Conservation (phyloP, 305 asterid genomes). For the Solanum aculeatissimum region DNA sequence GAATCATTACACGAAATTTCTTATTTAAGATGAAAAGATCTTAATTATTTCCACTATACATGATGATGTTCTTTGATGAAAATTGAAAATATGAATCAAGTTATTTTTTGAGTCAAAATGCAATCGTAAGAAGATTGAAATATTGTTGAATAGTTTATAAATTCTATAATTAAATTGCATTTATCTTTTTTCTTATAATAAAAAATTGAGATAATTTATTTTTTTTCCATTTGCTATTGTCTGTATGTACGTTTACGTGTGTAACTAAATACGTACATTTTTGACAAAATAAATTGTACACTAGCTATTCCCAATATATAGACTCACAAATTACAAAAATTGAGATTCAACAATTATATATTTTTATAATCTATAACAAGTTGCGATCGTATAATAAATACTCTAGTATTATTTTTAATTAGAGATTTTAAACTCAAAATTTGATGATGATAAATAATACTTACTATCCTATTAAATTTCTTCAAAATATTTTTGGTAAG, state of each 20-base stretch:
- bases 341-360: neutral
- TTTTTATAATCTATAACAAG: too few relatives aligned
- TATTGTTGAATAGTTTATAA: neutral
- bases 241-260: neutral
- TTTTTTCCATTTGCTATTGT: neutral
- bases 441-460: too few relatives aligned
- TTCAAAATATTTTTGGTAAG: neutral
- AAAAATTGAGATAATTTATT: neutral
- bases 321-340: neutral
- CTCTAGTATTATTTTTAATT: too few relatives aligned
- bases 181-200: neutral
- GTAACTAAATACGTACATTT: neutral
- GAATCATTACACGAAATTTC: too few relatives aligned
- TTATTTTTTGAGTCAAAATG: neutral
- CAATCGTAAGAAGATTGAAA: neutral
- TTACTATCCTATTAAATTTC: too few relatives aligned
- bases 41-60: neutral
- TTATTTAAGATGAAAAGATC: accelerated
- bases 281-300: neutral
- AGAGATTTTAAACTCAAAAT: too few relatives aligned
- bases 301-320: neutral
- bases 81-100: neutral
- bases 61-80: neutral
- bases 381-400: too few relatives aligned
- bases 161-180: too few relatives aligned